Evolutionary conservation across 768 basidiomycete species (phyloP).

Genomic region (Macrocybe gigantea): DNA sequence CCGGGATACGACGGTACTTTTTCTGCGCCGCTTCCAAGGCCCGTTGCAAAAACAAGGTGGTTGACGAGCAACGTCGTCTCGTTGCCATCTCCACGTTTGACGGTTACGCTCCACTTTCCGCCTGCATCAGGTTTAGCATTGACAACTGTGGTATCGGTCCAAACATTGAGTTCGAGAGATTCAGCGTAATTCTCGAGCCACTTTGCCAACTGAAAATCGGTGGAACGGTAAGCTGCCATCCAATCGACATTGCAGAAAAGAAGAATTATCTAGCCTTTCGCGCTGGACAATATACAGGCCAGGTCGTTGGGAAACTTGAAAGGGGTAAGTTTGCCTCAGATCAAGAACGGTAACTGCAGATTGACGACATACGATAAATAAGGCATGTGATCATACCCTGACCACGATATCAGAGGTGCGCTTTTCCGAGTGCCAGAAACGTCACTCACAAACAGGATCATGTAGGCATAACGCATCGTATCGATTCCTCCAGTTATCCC

Average conservation of each 20-base stretch:
- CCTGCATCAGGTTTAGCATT: slow-evolving; percentile 23
- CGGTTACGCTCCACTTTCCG: slow-evolving; percentile 32
- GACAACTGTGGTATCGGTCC: slow-evolving; percentile 5
- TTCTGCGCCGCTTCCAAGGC: slow-evolving; percentile 39
- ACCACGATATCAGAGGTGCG: not conserved
- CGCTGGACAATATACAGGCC: slow-evolving; percentile 53
- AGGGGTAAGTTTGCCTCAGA: not conserved
- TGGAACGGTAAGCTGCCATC: not conserved
- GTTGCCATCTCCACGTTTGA: slow-evolving; percentile 23
- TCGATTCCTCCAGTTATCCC: slow-evolving; percentile 59
- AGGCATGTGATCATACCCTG: slow-evolving; percentile 50
- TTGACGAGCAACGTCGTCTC: slow-evolving; percentile 32
- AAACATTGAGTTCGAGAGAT: slow-evolving; percentile 5
- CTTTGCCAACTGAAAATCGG: slow-evolving; percentile 2
- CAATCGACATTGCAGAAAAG: not conserved
- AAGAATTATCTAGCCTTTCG: slow-evolving; percentile 28
- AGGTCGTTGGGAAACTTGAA: slow-evolving; percentile 48
- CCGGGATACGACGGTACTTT: slow-evolving; percentile 40
- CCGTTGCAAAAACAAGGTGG: slow-evolving; percentile 52
- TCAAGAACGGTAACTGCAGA: not conserved
- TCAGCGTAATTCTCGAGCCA: slow-evolving; percentile 9
- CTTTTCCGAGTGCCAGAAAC: slow-evolving; percentile 1
- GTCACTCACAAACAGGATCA: slow-evolving; percentile 54
- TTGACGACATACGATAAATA: slow-evolving; percentile 42
- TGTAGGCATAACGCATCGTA: slow-evolving; percentile 65